Evolutionary conservation across 1,139 yeast genomes (phyloP).

Genomic region (Lipomyces yarrowii): DNA sequence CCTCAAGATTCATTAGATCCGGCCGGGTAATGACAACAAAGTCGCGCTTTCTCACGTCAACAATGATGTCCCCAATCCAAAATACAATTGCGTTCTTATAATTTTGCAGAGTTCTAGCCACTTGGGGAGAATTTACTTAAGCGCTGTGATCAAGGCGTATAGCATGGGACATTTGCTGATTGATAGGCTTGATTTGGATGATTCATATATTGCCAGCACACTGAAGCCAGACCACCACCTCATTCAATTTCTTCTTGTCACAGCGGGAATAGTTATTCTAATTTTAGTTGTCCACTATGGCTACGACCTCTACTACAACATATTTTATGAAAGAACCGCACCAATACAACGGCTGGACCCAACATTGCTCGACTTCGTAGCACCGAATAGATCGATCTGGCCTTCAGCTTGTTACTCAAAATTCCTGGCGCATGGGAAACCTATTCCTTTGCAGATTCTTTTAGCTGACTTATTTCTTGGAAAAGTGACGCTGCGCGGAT

Average conservation of each 20-base stretch:
- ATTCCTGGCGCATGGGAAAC: background rate
- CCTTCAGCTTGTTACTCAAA: background rate
- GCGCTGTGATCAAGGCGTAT: background rate
- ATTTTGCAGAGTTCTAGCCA: background rate
- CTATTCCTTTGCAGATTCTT: background rate
- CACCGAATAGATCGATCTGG: background rate
- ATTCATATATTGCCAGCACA: background rate
- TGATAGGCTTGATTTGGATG: background rate
- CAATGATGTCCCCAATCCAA: background rate
- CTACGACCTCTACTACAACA: background rate
- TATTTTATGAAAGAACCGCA: background rate
- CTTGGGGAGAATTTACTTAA: background rate
- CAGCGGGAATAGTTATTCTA: background rate
- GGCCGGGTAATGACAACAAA: conserved; percentile 1
- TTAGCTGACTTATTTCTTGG: background rate
- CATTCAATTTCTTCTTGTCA: background rate
- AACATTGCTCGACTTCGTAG: background rate
- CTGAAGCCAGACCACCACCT: background rate
- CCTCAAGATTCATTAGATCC: background rate
- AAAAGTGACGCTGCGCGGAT: background rate
- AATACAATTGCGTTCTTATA: background rate
- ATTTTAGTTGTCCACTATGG: background rate
- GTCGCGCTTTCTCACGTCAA: background rate
- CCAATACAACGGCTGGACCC: background rate
- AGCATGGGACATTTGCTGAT: background rate